Conservation (phyloP, 192 early-diverging fungal species). For the Coemansia furcata region DNA sequence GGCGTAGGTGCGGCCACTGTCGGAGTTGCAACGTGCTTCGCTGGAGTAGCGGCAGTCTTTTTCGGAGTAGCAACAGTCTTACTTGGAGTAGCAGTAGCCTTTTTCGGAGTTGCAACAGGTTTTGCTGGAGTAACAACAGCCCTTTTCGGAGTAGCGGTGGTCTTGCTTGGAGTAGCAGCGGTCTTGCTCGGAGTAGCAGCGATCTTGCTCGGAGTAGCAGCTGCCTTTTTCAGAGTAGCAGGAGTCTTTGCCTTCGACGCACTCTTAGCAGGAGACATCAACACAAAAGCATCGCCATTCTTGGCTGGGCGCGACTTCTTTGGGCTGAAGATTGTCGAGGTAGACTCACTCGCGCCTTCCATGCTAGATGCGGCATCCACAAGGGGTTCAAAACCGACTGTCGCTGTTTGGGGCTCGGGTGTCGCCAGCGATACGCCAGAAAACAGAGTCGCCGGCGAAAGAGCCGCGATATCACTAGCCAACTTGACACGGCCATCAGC, state of each 20-base stretch:
- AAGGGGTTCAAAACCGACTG: conserved; percentile 11
- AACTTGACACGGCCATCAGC: background rate
- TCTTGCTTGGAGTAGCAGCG: background rate
- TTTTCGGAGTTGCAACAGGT: background rate
- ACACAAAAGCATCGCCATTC: background rate
- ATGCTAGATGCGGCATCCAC: background rate
- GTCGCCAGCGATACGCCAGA: background rate
- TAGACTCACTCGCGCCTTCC: background rate
- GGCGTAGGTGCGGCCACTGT: background rate
- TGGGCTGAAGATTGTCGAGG: background rate
- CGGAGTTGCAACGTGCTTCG: background rate
- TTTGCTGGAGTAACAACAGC: background rate
- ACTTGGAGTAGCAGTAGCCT: background rate
- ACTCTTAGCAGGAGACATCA: background rate
- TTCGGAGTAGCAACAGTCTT: background rate
- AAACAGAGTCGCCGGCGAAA: conserved; percentile 27
- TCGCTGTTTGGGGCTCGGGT: background rate
- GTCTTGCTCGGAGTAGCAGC: background rate
- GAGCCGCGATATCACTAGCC: background rate
- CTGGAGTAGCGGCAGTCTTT: background rate
- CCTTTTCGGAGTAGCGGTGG: background rate
- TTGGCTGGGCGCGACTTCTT: background rate
- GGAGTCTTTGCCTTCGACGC: background rate
- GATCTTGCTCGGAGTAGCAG: background rate
- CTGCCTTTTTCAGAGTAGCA: background rate